A percentile compares a stretch with the other conserved stretches of the same genome.
Conservation (phyloP, 1,284 basidiomycete species). For the Takashimella koratensis region DNA sequence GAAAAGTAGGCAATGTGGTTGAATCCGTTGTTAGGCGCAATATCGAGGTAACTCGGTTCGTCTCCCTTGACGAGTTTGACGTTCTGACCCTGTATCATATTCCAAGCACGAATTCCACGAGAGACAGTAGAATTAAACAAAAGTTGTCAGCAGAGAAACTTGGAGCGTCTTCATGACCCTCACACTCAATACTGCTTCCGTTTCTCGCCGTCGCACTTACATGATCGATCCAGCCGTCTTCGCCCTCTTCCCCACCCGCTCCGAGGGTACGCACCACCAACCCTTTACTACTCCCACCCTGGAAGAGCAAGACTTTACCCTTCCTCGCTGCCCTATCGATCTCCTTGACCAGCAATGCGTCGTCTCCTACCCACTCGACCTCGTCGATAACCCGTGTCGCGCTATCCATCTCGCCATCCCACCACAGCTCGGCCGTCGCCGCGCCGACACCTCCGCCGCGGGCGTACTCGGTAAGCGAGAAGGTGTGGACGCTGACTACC, state of each 20-base stretch:
- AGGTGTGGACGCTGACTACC: slow-evolving; percentile 75
- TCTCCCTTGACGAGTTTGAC: slow-evolving; percentile 44
- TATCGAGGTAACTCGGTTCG: slow-evolving; percentile 66
- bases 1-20: slow-evolving; percentile 87
- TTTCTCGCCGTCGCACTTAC: no score
- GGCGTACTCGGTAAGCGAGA: slow-evolving; percentile 56
- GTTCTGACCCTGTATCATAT: slow-evolving; percentile 46
- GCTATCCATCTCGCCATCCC: slow-evolving; percentile 59
- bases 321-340: slow-evolving; percentile 75
- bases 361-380: slow-evolving; percentile 77
- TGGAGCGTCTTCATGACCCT: no score
- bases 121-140: no score
- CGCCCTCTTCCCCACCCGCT: slow-evolving; percentile 74
- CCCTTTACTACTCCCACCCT: slow-evolving; percentile 53
- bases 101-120: no score
- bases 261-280: slow-evolving; percentile 70
- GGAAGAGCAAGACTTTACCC: slow-evolving; percentile 73
- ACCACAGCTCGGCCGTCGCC: slow-evolving; percentile 52
- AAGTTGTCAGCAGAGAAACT: no score
- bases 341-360: slow-evolving; percentile 77
- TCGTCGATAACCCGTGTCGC: slow-evolving; percentile 73
- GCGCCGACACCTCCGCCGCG: slow-evolving; percentile 17
- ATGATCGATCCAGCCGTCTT: slow-evolving; percentile 87
- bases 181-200: no score
- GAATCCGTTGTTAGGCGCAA: slow-evolving; percentile 78